Base-by-base conservation (phyloP, 306 rosid genomes). In the Casuarina equisetifolia region DNA sequence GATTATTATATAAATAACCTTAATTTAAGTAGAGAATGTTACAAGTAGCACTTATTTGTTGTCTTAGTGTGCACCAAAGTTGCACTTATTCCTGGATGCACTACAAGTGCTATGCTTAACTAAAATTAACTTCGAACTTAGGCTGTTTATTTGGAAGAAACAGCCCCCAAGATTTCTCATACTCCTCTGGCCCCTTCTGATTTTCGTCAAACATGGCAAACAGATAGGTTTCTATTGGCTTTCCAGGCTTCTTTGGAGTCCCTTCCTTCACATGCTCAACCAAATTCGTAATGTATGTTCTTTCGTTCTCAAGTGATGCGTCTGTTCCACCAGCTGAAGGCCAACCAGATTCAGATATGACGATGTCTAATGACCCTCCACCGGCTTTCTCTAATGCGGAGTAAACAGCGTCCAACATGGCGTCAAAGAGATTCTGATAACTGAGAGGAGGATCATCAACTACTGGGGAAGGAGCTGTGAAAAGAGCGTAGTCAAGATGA, bases 291-390 rank as follows among this genome's bases (percentile, higher is more conserved):
- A 84, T 82, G n/a, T 86, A 88, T 55, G 83, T 82, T 59, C 76
- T 70, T 11, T 89, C 92, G 79, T 82, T 82, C 1, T 79, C 85
- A 10, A 43, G 59, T 4, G 83, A 58, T 61, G 94, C 77, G 13
- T 69, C 84, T 0, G 15, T 66, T 19, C 91, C 89, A 6, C 85
- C 85, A 10, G 73, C 74, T 0, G 91, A 80, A 16, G 94, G 91
- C 89, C 91, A 90, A 7, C 92, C 92, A 45, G 74, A 82, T 76
- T 90, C 87, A 0, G 91, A 78, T 16, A 84, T 87, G 39, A 86
- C 87, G 2, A 88, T 69, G 61, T 72, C 76, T 72, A 86, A 4
- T 1, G 81, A 57, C 35, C 66, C 83, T 6, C 86, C 87, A 0
- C 87, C 88, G 0, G 74, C 79, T 35, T 39, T 85, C 85, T 84